Evolutionary conservation across 345 rosid species (phyloP), one percentile per base, ranked within the genome.

Genomic region (Hypericum androsaemum): DNA sequence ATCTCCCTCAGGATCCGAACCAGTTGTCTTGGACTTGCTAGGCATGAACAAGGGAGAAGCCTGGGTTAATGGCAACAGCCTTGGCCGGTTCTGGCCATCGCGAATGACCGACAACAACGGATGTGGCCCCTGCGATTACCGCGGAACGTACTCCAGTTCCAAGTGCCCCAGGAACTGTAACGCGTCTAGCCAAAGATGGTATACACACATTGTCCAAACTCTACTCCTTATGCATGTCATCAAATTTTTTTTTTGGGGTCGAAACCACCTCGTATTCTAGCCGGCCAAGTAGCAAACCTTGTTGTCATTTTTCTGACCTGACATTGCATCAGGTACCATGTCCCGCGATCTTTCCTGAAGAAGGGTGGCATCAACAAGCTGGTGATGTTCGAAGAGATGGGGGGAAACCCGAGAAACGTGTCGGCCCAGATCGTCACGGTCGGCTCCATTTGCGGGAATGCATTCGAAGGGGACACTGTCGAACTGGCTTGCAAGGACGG

Each of bases 261-360:
- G n/a, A n/a, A n/a, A n/a, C n/a, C n/a, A n/a, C n/a, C n/a, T n/a
- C n/a, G n/a, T n/a, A n/a, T n/a, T n/a, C n/a, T n/a, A n/a, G n/a
- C n/a, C n/a, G n/a, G n/a, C n/a, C n/a, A n/a, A n/a, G n/a, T n/a
- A n/a, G n/a, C n/a, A n/a, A n/a, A n/a, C n/a, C n/a, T n/a, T n/a
- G n/a, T n/a, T n/a, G n/a, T n/a, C n/a, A n/a, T n/a, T n/a, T n/a
- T n/a, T n/a, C n/a, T n/a, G n/a, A n/a, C n/a, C n/a, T 22, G 32
- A 22, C 4, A 22, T 22, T 22, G 32, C 32, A 22, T 22, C 32
- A 59, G 56, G 56, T 60, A 60, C 57, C 64, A 60, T 60, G 64
- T 60, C 12, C 64, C 64, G 6, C 37, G 64, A n/a, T 60, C 57
- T 36, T 60, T 52, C 64, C 17, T 60, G 48, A 41, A 59, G 15